Conservation (phyloP, 352 stramenopile genomes). For the Globisporangium rhizosaccharum region DNA sequence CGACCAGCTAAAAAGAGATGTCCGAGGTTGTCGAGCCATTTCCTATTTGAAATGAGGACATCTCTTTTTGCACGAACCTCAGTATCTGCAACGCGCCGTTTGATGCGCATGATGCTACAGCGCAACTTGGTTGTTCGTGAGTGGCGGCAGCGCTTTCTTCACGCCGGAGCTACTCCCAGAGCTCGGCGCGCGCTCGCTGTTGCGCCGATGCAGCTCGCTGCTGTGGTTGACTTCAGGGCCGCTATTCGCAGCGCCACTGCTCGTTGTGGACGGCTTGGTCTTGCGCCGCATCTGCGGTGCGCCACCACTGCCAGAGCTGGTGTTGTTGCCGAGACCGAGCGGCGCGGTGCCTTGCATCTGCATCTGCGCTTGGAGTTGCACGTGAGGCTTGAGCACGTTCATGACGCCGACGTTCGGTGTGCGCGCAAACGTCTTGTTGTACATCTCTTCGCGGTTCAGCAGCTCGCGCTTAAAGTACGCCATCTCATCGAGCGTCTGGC, state of each 20-base stretch:
- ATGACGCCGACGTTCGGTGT: constrained; percentile 86
- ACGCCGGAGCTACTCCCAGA: constrained; percentile 10
- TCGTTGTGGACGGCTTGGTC: constrained; percentile 20
- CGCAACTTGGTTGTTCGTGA: constrained; percentile 48
- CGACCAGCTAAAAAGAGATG: too few relatives aligned
- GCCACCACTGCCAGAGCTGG: constrained; percentile 1
- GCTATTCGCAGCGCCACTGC: neutral
- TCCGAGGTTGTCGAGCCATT: too few relatives aligned
- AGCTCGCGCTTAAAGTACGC: constrained; percentile 91
- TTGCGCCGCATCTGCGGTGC: constrained; percentile 33
- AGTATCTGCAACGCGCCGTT: too few relatives aligned
- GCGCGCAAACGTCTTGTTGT: constrained; percentile 90
- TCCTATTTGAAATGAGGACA: too few relatives aligned
- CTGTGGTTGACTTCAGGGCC: constrained; percentile 4
- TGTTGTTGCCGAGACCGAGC: neutral
- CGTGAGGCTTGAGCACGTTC: constrained; percentile 81
- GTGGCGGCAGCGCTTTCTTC: constrained; percentile 43
- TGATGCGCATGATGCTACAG: neutral
- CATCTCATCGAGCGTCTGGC: constrained; percentile 83
- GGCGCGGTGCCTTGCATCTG: constrained; percentile 9
- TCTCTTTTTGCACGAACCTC: too few relatives aligned
- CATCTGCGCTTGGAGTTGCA: constrained; percentile 44
- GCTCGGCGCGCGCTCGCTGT: constrained; percentile 31
- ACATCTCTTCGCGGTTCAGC: constrained; percentile 91
- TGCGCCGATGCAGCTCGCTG: constrained; percentile 36